Evolutionary conservation across 2,329 filamentous ascomycete species (phyloP).

Genomic region (Monosporascus cannonballus): DNA sequence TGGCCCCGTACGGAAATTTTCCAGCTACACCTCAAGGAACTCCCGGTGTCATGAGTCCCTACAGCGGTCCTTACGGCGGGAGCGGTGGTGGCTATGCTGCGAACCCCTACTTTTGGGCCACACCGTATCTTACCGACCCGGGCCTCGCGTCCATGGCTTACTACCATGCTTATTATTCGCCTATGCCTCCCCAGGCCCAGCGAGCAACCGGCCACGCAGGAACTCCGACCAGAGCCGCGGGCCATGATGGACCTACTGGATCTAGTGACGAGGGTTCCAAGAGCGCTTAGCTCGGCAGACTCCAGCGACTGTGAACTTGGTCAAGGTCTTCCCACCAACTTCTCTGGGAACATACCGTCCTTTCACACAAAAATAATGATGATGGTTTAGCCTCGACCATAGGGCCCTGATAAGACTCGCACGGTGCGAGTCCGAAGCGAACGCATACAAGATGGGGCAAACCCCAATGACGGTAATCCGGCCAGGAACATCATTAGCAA

Average conservation of each 20-base stretch:
- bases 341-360: not conserved
- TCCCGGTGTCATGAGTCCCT: slow-evolving; percentile 12
- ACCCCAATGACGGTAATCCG: too few relatives aligned
- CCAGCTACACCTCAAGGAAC: slow-evolving; percentile 11
- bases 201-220: not conserved
- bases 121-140: slow-evolving; percentile 22
- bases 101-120: slow-evolving; percentile 14
- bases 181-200: not conserved
- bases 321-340: not conserved
- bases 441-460: too few relatives aligned
- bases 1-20: slow-evolving; percentile 4
- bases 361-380: too few relatives aligned
- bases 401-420: too few relatives aligned
- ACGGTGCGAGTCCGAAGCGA: too few relatives aligned
- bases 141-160: slow-evolving; percentile 6
- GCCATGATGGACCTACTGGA: not conserved
- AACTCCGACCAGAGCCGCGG: not conserved
- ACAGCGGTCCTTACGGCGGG: slow-evolving; percentile 1
- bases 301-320: not conserved
- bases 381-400: too few relatives aligned
- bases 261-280: not conserved
- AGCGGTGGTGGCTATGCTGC: slow-evolving; percentile 10
- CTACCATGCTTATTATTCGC: slow-evolving; percentile 5
- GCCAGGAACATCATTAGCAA: not conserved
- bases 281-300: not conserved